phyloP scores from a whole-genome alignment of 768 basidiomycete genomes.

The Termitomyces bulborhizus region DNA sequence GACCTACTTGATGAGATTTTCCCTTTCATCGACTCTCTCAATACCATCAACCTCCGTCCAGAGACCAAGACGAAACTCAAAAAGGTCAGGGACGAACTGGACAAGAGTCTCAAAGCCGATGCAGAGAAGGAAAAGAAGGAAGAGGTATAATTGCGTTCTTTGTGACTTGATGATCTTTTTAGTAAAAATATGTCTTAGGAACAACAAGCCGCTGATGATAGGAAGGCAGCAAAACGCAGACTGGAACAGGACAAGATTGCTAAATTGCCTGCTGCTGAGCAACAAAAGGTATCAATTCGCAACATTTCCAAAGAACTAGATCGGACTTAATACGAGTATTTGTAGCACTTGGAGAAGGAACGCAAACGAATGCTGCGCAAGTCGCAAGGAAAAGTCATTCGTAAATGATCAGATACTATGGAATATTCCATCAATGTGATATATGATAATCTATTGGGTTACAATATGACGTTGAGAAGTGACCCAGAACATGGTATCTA shows the following conservation, averaged over 20 bases:
- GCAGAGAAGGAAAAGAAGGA: conserved; percentile 61
- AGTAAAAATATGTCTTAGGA: conserved; percentile 11
- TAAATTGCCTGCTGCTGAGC: conserved; percentile 71
- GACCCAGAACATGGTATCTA: not conserved
- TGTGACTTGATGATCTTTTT: not conserved
- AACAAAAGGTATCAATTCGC: conserved; percentile 58
- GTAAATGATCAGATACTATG: conserved; percentile 30
- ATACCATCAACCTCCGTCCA: conserved; percentile 58
- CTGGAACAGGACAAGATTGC: conserved; percentile 69
- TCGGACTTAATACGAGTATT: conserved; percentile 1
- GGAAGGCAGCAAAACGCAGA: conserved; percentile 64
- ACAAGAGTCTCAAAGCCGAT: conserved; percentile 64
- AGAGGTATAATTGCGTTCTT: conserved; percentile 35
- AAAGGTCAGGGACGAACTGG: conserved; percentile 67
- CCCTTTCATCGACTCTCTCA: conserved; percentile 66
- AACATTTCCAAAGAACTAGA: not conserved
- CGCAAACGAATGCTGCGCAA: conserved; percentile 68
- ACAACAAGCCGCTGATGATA: conserved; percentile 54
- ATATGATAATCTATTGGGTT: conserved; percentile 15
- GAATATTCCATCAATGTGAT: conserved; percentile 8
- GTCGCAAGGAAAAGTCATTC: conserved; percentile 56
- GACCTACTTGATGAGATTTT: conserved; percentile 66
- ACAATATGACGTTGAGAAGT: not conserved
- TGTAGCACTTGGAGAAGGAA: conserved; percentile 65
- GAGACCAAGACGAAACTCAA: conserved; percentile 78